A percentile compares a stretch with the other conserved stretches of the same genome.
phyloP scores from a whole-genome alignment of 2,329 filamentous ascomycete genomes.

The Neopestalotiopsis clavispora region DNA sequence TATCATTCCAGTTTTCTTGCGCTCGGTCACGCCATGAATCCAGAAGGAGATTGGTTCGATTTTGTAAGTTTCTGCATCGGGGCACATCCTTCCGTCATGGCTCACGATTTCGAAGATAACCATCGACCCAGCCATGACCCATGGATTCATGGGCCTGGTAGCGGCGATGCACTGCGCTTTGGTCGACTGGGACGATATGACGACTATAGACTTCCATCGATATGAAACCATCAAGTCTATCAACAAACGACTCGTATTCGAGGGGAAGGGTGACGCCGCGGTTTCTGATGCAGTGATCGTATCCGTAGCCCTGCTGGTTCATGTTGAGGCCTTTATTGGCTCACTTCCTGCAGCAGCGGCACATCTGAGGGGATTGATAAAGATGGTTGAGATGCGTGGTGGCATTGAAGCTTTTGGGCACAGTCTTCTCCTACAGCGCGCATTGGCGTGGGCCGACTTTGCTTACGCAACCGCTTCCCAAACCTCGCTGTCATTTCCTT shows the following conservation, averaged over 20 bases:
- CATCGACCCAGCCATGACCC: slow-evolving; percentile 36
- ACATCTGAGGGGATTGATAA: slow-evolving; percentile 37
- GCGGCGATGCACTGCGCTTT: slow-evolving; percentile 41
- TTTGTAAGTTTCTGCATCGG: slow-evolving; percentile 26
- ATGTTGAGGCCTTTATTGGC: slow-evolving; percentile 38
- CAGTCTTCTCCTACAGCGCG: slow-evolving; percentile 35
- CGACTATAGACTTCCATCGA: slow-evolving; percentile 39
- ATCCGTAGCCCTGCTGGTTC: slow-evolving; percentile 38
- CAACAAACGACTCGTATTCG: slow-evolving; percentile 36
- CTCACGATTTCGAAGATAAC: slow-evolving; percentile 30
- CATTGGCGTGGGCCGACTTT: slow-evolving; percentile 39
- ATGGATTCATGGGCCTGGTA: slow-evolving; percentile 38
- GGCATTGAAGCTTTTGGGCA: slow-evolving; percentile 36
- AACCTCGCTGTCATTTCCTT: slow-evolving; percentile 34
- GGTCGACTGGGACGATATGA: slow-evolving; percentile 37
- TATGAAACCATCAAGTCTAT: slow-evolving; percentile 38
- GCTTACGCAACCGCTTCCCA: slow-evolving; percentile 37
- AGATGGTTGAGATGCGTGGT: slow-evolving; percentile 37
- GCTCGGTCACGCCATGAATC: slow-evolving; percentile 39
- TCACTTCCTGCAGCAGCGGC: slow-evolving; percentile 34
- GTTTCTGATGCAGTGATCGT: slow-evolving; percentile 38
- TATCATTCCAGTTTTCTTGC: slow-evolving; percentile 38
- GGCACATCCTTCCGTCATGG: neutral
- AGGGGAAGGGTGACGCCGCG: slow-evolving; percentile 32
- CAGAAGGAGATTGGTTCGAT: slow-evolving; percentile 35